phyloP scores from a whole-genome alignment of 2,329 filamentous ascomycete species.

The Mycosphaerella sp. region DNA sequence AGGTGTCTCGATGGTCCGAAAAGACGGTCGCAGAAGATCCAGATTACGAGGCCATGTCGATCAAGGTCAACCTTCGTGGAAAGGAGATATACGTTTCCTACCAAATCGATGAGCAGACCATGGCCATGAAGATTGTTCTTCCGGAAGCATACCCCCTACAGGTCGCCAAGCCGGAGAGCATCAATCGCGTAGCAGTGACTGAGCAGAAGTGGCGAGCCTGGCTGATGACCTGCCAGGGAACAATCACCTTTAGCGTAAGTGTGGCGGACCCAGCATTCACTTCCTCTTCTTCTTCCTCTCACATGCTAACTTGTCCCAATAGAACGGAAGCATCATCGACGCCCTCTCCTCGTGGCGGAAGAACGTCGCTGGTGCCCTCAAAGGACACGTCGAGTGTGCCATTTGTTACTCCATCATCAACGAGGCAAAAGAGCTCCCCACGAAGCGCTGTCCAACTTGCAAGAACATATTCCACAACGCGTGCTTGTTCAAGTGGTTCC shows the following conservation, averaged over 20 bases:
- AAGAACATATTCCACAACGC: slow-evolving; percentile 86
- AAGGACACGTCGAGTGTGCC: slow-evolving; percentile 90
- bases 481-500: slow-evolving; percentile 96
- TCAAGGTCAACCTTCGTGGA: slow-evolving; percentile 66
- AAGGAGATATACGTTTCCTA: slow-evolving; percentile 79
- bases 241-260: slow-evolving; percentile 77
- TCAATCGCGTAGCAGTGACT: slow-evolving; percentile 78
- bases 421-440: slow-evolving; percentile 79
- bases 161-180: slow-evolving; percentile 65
- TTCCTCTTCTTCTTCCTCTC: neutral
- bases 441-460: slow-evolving; percentile 87
- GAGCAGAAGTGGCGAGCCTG: slow-evolving; percentile 91
- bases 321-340: slow-evolving; percentile 80
- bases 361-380: slow-evolving; percentile 81
- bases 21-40: slow-evolving; percentile 34
- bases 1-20: slow-evolving; percentile 61
- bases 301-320: neutral
- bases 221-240: slow-evolving; percentile 81
- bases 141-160: slow-evolving; percentile 79
- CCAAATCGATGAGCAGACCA: slow-evolving; percentile 78
- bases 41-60: slow-evolving; percentile 50
- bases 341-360: slow-evolving; percentile 77
- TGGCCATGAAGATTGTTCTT: slow-evolving; percentile 74
- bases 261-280: no score
- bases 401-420: slow-evolving; percentile 88